Percentiles rank a stretch among this genome's conserved stretches.
Conservation (phyloP, 2,329 filamentous ascomycete species). For the Aspergillus transmontanensis region DNA sequence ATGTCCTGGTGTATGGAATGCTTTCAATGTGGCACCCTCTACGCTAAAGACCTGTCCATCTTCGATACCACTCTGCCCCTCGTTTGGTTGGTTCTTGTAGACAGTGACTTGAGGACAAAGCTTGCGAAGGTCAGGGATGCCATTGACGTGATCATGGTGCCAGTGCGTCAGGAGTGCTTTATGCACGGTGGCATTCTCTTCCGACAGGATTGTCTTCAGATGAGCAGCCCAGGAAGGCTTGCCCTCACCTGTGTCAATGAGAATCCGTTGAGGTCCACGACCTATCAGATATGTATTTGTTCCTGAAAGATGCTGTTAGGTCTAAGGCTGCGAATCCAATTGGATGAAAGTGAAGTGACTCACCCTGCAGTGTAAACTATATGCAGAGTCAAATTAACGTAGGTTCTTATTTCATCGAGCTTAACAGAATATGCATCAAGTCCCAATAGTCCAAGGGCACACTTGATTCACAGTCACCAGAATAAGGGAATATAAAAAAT, state of each 20-base stretch:
- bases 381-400: not conserved
- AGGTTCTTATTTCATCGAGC: not conserved
- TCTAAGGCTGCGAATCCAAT: not conserved
- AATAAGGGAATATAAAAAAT: not conserved
- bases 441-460: not conserved
- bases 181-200: constrained; percentile 70
- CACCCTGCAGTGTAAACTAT: constrained; percentile 63
- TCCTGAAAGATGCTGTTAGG: constrained; percentile 45
- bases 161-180: constrained; percentile 82
- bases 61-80: constrained; percentile 55
- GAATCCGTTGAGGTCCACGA: constrained; percentile 68
- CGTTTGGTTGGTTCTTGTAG: constrained; percentile 65
- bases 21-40: constrained; percentile 62
- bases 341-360: constrained; percentile 4
- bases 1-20: constrained; percentile 73
- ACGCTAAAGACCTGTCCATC: constrained; percentile 58
- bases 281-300: constrained; percentile 97
- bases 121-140: constrained; percentile 68
- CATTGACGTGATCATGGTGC: constrained; percentile 84
- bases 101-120: constrained; percentile 65
- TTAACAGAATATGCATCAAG: not conserved
- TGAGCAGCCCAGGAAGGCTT: constrained; percentile 70
- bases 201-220: constrained; percentile 64
- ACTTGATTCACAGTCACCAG: not conserved
- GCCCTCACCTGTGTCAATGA: constrained; percentile 91